A percentile compares a stretch with the other conserved stretches of the same genome.
Conservation (phyloP, 129 eudicot genomes). For the Artemisia annua region DNA sequence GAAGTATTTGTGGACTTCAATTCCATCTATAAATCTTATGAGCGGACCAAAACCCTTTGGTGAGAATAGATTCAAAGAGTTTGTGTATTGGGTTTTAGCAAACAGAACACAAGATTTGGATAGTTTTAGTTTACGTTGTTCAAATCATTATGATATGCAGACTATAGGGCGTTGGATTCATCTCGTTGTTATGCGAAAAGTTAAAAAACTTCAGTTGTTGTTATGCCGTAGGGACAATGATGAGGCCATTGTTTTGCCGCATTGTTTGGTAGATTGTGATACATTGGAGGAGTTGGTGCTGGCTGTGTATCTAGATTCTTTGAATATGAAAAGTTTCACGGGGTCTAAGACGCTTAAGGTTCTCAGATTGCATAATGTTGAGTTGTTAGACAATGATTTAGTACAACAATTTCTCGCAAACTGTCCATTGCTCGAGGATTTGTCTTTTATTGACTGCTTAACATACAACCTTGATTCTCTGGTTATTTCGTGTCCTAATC, state of each 20-base stretch:
- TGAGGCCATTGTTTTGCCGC: not conserved
- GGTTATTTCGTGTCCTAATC: not conserved
- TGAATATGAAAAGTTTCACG: not conserved
- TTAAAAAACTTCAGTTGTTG: too few relatives aligned
- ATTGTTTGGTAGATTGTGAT: not conserved
- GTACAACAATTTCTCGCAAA: not conserved
- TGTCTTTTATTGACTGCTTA: not conserved
- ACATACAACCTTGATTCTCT: not conserved
- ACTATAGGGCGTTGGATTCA: too few relatives aligned
- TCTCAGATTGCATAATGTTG: not conserved
- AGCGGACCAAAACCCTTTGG: too few relatives aligned
- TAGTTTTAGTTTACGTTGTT: too few relatives aligned
- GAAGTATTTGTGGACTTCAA: too few relatives aligned
- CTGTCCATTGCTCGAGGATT: not conserved
- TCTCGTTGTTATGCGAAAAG: too few relatives aligned
- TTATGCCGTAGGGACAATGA: too few relatives aligned
- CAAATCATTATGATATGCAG: too few relatives aligned
- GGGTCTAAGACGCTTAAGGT: slow-evolving; percentile 7
- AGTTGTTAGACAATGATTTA: not conserved
- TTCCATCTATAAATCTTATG: too few relatives aligned
- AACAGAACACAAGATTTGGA: too few relatives aligned
- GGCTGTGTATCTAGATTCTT: not conserved
- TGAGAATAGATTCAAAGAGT: too few relatives aligned
- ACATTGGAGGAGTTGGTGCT: not conserved
- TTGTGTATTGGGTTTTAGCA: too few relatives aligned